Base-by-base conservation (phyloP, 2,329 filamentous ascomycete species). In the Venturia pyrina region DNA sequence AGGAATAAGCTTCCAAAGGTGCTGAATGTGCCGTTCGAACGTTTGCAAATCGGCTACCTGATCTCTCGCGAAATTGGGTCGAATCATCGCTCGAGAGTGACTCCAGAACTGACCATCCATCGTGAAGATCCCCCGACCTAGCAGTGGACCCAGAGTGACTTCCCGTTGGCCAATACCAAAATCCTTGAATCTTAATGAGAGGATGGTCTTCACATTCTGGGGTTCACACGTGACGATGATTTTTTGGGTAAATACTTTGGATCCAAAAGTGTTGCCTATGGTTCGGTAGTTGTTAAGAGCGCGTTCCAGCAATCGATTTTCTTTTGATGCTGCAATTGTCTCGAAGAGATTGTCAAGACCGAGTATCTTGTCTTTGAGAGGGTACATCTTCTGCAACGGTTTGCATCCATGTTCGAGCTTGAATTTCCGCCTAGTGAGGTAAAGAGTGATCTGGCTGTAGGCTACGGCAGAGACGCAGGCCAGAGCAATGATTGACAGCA, bases 1-100 rank as follows among this genome's bases (percentile, higher is more conserved):
- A 0, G 86, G 85, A 10, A 91, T 80, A 28, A 81, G 80, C n/a
- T 79, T 77, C 34, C 89, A 78, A 66, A 91, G 76, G 34, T 82
- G 78, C 41, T 79, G 74, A 19, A 88, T 78, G 75, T 89, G 86
- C 2, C 73, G 75, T 70, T 89, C 87, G 63, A 89, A 87, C 1
- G 83, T 84, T 0, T 77, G 75, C 6, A 85, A 72, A 70, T 85
- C 81, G 5, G 78, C 79, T 11, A 85, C 77, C 68, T 85, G 82
- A 13, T 79, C 77, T 10, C 81, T 75, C 0, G 75, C 78, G 69
- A 85, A 85, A 67, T 82, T 82, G 1, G 83, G 82, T 28, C 82
- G 76, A 17, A 88, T 76, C 68, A 82, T 75, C 37, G 80, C 77
- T 11, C 80, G 73, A 24, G 73, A 75, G 62, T 76, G 74, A 13